Percentiles rank a stretch among this genome's conserved stretches.
Evolutionary conservation across 257 asterid species (phyloP).

Genomic region (Solanum pinnatisectum): DNA sequence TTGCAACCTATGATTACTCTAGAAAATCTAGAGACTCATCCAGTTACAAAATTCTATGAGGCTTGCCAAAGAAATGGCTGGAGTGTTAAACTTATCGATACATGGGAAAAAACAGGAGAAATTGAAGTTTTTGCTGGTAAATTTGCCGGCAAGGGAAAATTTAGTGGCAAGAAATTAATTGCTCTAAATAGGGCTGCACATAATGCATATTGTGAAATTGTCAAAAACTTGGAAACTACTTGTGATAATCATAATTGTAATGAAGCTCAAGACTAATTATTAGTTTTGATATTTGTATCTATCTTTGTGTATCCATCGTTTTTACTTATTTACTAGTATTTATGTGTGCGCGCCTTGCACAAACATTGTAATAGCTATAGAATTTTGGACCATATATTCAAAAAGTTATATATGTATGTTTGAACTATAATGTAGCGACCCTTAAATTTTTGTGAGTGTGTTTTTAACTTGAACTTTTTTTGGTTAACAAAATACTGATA

Average conservation of each 20-base stretch:
- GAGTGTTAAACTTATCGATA: slow-evolving; percentile 8
- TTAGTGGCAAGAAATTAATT: slow-evolving; percentile 14
- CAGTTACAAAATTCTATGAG: slow-evolving; percentile 29
- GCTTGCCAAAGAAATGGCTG: slow-evolving; percentile 25
- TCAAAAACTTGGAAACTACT: background rate
- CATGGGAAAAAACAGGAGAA: slow-evolving; percentile 31
- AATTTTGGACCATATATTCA: background rate
- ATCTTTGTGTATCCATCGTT: background rate
- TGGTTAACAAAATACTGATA: background rate
- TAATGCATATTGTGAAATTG: slow-evolving; percentile 9
- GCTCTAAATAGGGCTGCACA: slow-evolving; percentile 44
- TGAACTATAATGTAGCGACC: background rate
- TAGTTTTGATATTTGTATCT: background rate
- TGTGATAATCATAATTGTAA: background rate
- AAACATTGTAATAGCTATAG: background rate
- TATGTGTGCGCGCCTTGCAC: background rate
- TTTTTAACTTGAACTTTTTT: background rate
- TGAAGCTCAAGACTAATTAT: background rate
- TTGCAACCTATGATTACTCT: slow-evolving; percentile 37
- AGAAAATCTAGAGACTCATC: slow-evolving; percentile 20
- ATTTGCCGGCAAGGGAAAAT: slow-evolving; percentile 24
- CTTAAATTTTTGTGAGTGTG: background rate
- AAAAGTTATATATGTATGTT: background rate
- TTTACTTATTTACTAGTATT: background rate
- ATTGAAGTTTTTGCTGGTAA: slow-evolving; percentile 7